Evolutionary conservation across 2,329 filamentous ascomycete genomes (phyloP).

Genomic region (Stagonosporopsis chrysanthemi): DNA sequence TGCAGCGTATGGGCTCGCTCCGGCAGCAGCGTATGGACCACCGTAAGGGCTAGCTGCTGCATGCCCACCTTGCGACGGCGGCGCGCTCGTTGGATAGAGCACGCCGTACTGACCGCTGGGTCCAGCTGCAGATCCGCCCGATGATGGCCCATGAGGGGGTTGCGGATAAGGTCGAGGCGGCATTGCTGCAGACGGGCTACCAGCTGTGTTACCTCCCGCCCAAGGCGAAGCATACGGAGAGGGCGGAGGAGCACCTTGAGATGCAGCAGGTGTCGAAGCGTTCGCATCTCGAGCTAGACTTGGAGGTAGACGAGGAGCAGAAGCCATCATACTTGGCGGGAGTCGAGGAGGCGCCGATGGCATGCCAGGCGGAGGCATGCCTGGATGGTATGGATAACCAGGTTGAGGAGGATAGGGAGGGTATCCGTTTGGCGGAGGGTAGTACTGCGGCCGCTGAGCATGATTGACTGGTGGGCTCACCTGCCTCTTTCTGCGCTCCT

Average conservation of each 20-base stretch:
- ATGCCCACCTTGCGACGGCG: conserved; percentile 33
- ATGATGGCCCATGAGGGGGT: conserved; percentile 35
- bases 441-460: conserved; percentile 41
- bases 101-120: conserved; percentile 46
- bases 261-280: conserved; percentile 31
- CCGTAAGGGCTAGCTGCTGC: conserved; percentile 37
- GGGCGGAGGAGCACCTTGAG: conserved; percentile 38
- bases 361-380: conserved; percentile 42
- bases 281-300: conserved; percentile 45
- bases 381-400: conserved; percentile 39
- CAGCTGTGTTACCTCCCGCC: conserved; percentile 42
- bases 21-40: conserved; percentile 40
- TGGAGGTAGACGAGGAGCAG: conserved; percentile 46
- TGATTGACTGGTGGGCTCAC: conserved; percentile 53
- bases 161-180: conserved; percentile 43
- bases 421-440: conserved; percentile 43
- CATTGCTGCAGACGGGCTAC: conserved; percentile 34
- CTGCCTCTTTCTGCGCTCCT: conserved; percentile 61
- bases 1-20: conserved; percentile 39
- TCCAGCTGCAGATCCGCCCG: conserved; percentile 30
- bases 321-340: conserved; percentile 36
- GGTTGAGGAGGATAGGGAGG: conserved; percentile 38
- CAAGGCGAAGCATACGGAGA: conserved; percentile 49
- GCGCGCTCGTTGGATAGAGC: conserved; percentile 41
- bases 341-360: conserved; percentile 40